A percentile compares a stretch with the other conserved stretches of the same genome.
Conservation (phyloP, 139 green algal species). For the Closterium sp. region DNA sequence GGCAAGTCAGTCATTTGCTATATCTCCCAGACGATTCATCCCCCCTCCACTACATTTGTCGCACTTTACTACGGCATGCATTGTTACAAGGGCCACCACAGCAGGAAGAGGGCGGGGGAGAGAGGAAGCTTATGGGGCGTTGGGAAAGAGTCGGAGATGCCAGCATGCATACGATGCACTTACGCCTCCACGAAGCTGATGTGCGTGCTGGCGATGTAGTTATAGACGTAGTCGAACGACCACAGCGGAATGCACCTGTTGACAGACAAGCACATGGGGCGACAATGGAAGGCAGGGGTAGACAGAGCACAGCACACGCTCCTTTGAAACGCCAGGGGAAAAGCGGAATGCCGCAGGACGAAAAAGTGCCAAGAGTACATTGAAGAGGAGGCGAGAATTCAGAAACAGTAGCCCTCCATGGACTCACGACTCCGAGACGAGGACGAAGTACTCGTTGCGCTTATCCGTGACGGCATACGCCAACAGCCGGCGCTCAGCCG, state of each 20-base stretch:
- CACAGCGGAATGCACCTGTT: slow-evolving; percentile 23
- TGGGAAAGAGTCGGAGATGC: neutral
- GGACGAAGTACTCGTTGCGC: slow-evolving; percentile 18
- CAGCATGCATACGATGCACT: neutral
- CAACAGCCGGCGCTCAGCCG: slow-evolving; percentile 12
- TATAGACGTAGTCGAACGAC: slow-evolving; percentile 33
- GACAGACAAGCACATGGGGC: neutral
- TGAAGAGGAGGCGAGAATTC: neutral
- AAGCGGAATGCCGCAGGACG: neutral
- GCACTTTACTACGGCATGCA: too few relatives aligned
- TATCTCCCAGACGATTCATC: too few relatives aligned
- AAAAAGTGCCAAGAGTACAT: neutral
- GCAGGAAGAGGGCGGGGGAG: neutral
- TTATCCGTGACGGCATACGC: neutral
- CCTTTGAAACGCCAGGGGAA: neutral
- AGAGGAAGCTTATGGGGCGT: too few relatives aligned
- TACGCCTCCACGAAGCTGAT: slow-evolving; percentile 34
- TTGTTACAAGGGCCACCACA: too few relatives aligned
- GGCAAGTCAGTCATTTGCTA: too few relatives aligned
- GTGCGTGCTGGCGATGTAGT: neutral
- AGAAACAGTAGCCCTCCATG: neutral
- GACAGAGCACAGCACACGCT: neutral
- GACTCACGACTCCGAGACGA: slow-evolving; percentile 1
- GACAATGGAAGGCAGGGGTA: neutral
- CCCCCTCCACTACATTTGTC: too few relatives aligned